Evolutionary conservation across 768 basidiomycete species (phyloP), one percentile per base, ranked within the genome.

Genomic region (Termitomyces sp.): DNA sequence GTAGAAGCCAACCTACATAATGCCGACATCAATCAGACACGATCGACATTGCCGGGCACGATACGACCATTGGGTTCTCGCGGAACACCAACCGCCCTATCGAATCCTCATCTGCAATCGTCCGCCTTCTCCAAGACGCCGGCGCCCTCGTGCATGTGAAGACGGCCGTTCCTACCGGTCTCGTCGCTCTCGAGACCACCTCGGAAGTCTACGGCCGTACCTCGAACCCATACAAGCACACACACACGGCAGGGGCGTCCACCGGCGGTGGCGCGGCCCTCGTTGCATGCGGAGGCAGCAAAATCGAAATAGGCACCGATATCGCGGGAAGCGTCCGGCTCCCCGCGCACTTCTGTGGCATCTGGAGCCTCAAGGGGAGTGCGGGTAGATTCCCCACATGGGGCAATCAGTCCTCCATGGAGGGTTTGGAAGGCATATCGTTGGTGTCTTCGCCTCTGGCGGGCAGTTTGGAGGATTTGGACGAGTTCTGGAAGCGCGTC

Each of bases 261-360:
- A 84, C 85, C 0, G 86, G 88, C 0, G 89, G 89, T 9, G 89
- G 89, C 58, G 82, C 78, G 1, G 87, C 88, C 1, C 77, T 90
- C 1, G 66, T 91, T 0, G 88, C 88, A 0, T 75, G 80, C 51
- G 84, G 86, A 1, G 87, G 87, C 10, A 79, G 80, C 41, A 82
- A 84, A 64, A 77, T 89, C 23, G 88, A 88, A 41, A 79, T 91
- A 40, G 89, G 88, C 1, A 83, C 88, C 4, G 89, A 91, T 64
- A 73, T 91, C 32, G 89, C 83, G 2, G 91, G 90, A 10, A 87
- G 85, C 55, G 82, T 90, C 41, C 80, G 90, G 53, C 81, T 83
- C 30, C 90, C 90, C 4, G 83, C 89, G 14, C 85, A 89, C 62
- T 89, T 85, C 63, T 88, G 87, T 61, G 90, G 88, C 2, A 72